phyloP scores from a whole-genome alignment of 768 basidiomycete species.

The Gloeophyllum trabeum region DNA sequence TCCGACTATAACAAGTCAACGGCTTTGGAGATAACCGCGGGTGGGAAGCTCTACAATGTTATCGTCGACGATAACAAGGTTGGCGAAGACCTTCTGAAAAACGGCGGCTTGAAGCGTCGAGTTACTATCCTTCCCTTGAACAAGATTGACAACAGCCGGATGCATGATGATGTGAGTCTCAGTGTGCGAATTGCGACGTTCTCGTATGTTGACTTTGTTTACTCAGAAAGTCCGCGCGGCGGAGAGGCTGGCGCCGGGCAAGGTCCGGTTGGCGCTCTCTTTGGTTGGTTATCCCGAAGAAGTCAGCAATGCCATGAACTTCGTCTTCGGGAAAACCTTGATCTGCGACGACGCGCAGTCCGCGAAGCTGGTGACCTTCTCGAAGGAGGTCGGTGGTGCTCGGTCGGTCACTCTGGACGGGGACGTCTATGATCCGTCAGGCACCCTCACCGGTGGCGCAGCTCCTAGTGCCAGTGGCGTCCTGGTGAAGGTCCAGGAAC shows the following conservation, averaged over 20 bases:
- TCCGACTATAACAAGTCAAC: slow-evolving; percentile 71
- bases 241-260: slow-evolving; percentile 59
- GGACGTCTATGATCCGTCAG: slow-evolving; percentile 93
- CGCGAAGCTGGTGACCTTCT: slow-evolving; percentile 84
- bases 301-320: slow-evolving; percentile 81
- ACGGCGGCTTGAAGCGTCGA: slow-evolving; percentile 70
- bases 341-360: slow-evolving; percentile 84
- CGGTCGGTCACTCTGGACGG: slow-evolving; percentile 90
- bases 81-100: slow-evolving; percentile 74
- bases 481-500: slow-evolving; percentile 75
- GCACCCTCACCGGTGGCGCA: slow-evolving; percentile 86
- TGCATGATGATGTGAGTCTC: slow-evolving; percentile 33
- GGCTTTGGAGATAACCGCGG: slow-evolving; percentile 88
- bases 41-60: slow-evolving; percentile 84
- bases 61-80: slow-evolving; percentile 87
- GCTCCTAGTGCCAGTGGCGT: slow-evolving; percentile 67
- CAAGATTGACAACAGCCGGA: slow-evolving; percentile 65
- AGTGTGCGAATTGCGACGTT: no score
- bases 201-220: not conserved
- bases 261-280: slow-evolving; percentile 80
- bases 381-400: slow-evolving; percentile 46
- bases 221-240: slow-evolving; percentile 69
- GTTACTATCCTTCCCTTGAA: slow-evolving; percentile 92
- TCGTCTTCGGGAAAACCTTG: slow-evolving; percentile 87
- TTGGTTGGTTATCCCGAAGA: slow-evolving; percentile 76